Base-by-base conservation (phyloP, 495 filamentous ascomycete species). In the Aspergillus baeticus region DNA sequence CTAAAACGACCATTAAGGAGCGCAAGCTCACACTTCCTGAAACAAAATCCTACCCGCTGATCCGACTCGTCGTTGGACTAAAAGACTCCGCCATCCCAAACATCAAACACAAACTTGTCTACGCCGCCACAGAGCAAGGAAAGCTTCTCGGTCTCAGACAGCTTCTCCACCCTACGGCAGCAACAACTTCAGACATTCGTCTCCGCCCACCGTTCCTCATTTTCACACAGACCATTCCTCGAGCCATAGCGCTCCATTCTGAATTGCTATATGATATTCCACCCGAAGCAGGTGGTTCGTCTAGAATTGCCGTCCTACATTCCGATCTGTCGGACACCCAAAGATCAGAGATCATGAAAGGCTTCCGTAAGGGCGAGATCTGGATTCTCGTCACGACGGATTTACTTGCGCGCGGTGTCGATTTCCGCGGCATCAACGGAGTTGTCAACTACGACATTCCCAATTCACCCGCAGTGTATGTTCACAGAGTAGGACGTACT, bases 361-460 rank as follows among this genome's bases (percentile, higher is more conserved):
- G 87, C 2, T 98, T 98, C 74, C 86, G 93, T 22, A 84, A 85
- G 55, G 95, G 92, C 60, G 92, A 98, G 68, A 85, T 97, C 43
- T 98, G 94, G 94, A 85, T 97, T 13, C 80, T 98, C 10, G 89
- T 98, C 57, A 98, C 95, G 0, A 98, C 94, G 0, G 94, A 98
- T 65, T 79, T 98, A 26, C 81, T 98, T 1, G 86, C 91, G 10
- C 86, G 94, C 33, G 94, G 94, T 20, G 82, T 98, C 37, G 94
- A 98, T 71, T 96, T 98, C 72, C 82, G 86, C 13, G 80, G 95
- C 22, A 84, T 98, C 51, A 94, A 96, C 62, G 89, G 92, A 34
- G 92, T 98, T 1, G 85, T 98, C 22, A 98, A 98, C 72, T 98
- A 97, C 73, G 94, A 98, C 67, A 87, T 97, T 43, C 95, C 94